Evolutionary conservation across 768 basidiomycete species (phyloP).

Genomic region (Pleurotus tuber-regium): DNA sequence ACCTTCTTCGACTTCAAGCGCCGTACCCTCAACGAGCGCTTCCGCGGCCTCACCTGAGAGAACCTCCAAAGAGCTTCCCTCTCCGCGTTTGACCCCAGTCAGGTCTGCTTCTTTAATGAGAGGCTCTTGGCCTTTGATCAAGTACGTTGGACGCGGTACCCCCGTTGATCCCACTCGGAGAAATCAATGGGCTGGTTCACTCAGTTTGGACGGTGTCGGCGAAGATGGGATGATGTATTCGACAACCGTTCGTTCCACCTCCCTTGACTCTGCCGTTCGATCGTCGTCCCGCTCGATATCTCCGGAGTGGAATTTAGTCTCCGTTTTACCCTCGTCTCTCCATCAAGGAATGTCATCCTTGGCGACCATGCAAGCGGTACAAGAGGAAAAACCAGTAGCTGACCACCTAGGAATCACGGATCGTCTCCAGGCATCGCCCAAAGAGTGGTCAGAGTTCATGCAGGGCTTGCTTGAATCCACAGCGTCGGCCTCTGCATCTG

Average conservation of each 20-base stretch:
- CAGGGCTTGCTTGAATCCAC: conserved; percentile 9
- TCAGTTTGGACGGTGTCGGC: conserved; percentile 32
- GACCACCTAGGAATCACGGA: conserved; percentile 7
- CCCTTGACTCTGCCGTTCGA: conserved; percentile 33
- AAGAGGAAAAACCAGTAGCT: conserved; percentile 24
- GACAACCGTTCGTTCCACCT: conserved; percentile 29
- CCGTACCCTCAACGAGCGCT: background rate
- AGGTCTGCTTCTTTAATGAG: conserved; percentile 27
- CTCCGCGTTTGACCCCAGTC: conserved; percentile 25
- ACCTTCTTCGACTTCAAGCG: background rate
- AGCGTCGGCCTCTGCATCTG: background rate
- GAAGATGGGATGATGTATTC: conserved; percentile 48
- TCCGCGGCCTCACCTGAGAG: background rate
- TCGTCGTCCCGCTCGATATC: conserved; percentile 32
- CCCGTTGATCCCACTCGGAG: conserved; percentile 42
- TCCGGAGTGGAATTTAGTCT: conserved; percentile 40
- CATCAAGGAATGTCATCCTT: conserved; percentile 9
- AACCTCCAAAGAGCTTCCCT: conserved; percentile 16
- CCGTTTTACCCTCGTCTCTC: conserved; percentile 22
- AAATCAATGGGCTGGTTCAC: conserved; percentile 40
- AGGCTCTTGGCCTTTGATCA: conserved; percentile 43
- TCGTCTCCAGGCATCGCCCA: conserved; percentile 1
- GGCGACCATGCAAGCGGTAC: conserved; percentile 13
- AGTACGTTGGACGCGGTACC: conserved; percentile 47
- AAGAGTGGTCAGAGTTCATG: conserved; percentile 13